A percentile compares a stretch with the other conserved stretches of the same genome.
Evolutionary conservation across 305 asterid genomes (phyloP).

Genomic region (Fraxinus paxiana): DNA sequence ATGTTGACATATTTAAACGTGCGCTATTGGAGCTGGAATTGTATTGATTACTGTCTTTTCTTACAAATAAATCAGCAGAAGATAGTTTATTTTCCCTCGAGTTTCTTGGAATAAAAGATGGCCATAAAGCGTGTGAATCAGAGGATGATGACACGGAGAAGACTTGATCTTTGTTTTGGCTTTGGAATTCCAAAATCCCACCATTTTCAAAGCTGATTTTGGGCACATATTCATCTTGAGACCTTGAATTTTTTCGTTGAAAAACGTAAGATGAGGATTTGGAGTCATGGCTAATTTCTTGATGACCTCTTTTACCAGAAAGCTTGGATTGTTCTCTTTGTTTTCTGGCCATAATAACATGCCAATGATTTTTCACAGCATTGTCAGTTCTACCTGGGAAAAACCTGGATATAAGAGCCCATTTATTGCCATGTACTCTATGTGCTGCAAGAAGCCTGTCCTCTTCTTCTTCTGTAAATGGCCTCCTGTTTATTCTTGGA

Average conservation of each 20-base stretch:
- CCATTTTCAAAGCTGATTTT: slow-evolving; percentile 45
- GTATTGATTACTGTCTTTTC: slow-evolving; percentile 21
- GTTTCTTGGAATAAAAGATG: slow-evolving; percentile 19
- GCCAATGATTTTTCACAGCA: slow-evolving; percentile 96
- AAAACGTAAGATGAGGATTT: slow-evolving; percentile 31
- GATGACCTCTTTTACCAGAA: slow-evolving; percentile 40
- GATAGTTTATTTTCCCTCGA: slow-evolving; percentile 10
- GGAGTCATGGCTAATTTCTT: slow-evolving; percentile 27
- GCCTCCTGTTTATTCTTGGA: slow-evolving; percentile 86
- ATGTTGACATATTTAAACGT: slow-evolving; percentile 31
- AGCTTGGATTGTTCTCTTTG: slow-evolving; percentile 72
- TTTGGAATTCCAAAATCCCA: slow-evolving; percentile 32
- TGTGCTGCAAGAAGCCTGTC: slow-evolving; percentile 80
- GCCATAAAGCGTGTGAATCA: slow-evolving; percentile 36
- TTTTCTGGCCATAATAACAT: slow-evolving; percentile 89
- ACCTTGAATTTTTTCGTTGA: slow-evolving; percentile 27
- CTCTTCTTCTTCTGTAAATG: slow-evolving; percentile 85
- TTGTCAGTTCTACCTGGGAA: slow-evolving; percentile 94
- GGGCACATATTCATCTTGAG: slow-evolving; percentile 36
- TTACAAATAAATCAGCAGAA: slow-evolving; percentile 30
- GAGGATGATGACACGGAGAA: slow-evolving; percentile 44
- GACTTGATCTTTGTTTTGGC: slow-evolving; percentile 36
- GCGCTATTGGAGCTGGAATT: slow-evolving; percentile 14
- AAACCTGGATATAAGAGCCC: slow-evolving; percentile 89
- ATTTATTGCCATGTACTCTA: slow-evolving; percentile 74